Evolutionary conservation across 495 filamentous ascomycete species (phyloP).

Genomic region (Platismatia glauca): DNA sequence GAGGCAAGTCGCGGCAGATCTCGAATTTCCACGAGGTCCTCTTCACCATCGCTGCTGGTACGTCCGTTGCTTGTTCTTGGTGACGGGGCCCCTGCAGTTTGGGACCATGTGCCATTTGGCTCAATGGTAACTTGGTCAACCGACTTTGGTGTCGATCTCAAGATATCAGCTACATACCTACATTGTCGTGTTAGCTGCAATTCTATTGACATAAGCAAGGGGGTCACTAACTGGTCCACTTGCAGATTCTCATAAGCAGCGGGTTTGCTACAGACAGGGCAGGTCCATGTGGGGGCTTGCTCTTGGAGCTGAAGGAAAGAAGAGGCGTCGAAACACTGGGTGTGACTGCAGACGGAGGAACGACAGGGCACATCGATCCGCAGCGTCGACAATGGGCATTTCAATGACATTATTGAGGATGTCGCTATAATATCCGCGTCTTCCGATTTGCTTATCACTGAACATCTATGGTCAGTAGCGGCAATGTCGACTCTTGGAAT

Average conservation of each 20-base stretch:
- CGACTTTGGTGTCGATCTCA: conserved; percentile 55
- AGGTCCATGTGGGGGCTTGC: conserved; percentile 90
- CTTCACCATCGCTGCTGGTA: conserved; percentile 47
- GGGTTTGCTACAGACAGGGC: conserved; percentile 81
- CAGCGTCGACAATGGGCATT: conserved; percentile 81
- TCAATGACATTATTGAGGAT: conserved; percentile 78
- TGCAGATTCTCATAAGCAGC: conserved; percentile 72
- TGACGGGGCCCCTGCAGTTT: conserved; percentile 30
- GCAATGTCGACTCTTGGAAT: neutral
- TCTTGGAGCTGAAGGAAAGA: conserved; percentile 91
- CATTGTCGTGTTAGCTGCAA: neutral
- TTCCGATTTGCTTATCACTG: conserved; percentile 71
- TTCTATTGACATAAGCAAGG: conserved; percentile 5
- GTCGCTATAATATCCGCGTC: conserved; percentile 85
- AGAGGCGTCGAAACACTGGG: conserved; percentile 90
- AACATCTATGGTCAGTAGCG: conserved; percentile 15
- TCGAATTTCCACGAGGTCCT: conserved; percentile 61
- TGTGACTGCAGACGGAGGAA: conserved; percentile 72
- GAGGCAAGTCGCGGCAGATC: conserved; percentile 37
- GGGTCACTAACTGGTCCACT: conserved; percentile 68
- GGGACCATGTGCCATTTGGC: conserved; percentile 73
- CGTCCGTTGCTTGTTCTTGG: conserved; percentile 30
- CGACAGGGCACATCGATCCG: conserved; percentile 74
- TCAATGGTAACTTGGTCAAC: conserved; percentile 85
- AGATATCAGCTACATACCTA: conserved; percentile 84